Conservation (phyloP, 192 early-diverging fungal species). For the Podila epigama region DNA sequence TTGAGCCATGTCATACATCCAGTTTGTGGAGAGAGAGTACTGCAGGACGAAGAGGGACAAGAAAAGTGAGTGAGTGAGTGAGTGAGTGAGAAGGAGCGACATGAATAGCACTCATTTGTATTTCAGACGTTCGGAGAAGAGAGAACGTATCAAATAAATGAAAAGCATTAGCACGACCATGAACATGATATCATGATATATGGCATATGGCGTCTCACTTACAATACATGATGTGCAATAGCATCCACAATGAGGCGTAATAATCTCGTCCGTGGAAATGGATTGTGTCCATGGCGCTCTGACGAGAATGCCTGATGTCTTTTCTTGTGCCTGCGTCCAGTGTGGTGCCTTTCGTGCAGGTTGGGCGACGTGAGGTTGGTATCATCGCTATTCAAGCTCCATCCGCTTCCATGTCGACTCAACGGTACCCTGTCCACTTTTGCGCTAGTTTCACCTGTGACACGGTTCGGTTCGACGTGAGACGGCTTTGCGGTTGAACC, state of each 20-base stretch:
- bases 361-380: conserved; percentile 28
- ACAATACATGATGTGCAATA: conserved; percentile 64
- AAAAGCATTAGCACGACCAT: neutral
- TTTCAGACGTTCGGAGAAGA: neutral
- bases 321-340: conserved; percentile 22
- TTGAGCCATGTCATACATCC: conserved; percentile 64
- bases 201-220: conserved; percentile 37
- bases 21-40: conserved; percentile 54
- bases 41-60: conserved; percentile 6
- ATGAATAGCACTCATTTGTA: too few species aligned
- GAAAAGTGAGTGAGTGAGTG: too few species aligned
- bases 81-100: too few species aligned
- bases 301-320: conserved; percentile 21
- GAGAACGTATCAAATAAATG: neutral
- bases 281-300: conserved; percentile 15
- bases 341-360: conserved; percentile 15
- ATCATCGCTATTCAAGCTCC: conserved; percentile 42
- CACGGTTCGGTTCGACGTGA: neutral
- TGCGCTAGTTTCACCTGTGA: neutral
- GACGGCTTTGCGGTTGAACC: neutral
- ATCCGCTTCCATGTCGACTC: conserved; percentile 44
- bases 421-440: conserved; percentile 6
- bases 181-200: too few species aligned
- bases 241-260: conserved; percentile 61
- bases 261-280: conserved; percentile 53